Conservation (phyloP, 2,329 filamentous ascomycete species). For the Gnomoniopsis sp. region DNA sequence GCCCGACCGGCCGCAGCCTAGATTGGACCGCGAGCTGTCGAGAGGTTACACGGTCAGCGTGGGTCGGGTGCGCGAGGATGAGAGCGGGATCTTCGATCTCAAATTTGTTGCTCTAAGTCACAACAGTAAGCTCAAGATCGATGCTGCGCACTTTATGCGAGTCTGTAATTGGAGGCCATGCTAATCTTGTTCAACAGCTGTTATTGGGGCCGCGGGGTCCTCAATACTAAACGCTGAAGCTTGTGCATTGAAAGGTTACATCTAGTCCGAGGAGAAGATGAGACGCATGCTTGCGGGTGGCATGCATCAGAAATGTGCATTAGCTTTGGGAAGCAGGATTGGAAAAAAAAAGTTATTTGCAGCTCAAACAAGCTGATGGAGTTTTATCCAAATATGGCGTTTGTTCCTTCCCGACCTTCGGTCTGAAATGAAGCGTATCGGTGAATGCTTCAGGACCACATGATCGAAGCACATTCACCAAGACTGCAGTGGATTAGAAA, state of each 20-base stretch:
- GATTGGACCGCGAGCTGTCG: conserved; percentile 81
- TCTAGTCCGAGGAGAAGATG: conserved; percentile 39
- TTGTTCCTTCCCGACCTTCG: too few relatives aligned
- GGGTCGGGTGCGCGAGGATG: conserved; percentile 80
- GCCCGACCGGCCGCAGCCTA: conserved; percentile 83
- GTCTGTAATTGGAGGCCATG: background rate
- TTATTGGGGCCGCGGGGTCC: conserved; percentile 94
- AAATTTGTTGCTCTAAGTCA: conserved; percentile 94
- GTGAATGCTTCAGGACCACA: too few relatives aligned
- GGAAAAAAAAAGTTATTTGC: background rate
- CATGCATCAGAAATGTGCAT: background rate
- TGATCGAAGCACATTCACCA: too few relatives aligned
- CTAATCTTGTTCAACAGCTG: conserved; percentile 46
- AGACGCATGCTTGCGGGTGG: background rate
- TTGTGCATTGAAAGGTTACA: conserved; percentile 82
- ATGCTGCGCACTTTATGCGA: background rate
- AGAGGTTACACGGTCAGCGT: conserved; percentile 89
- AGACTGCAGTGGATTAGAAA: too few relatives aligned
- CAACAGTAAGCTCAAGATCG: conserved; percentile 48
- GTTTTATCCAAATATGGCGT: too few relatives aligned
- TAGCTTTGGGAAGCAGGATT: background rate
- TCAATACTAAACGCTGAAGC: conserved; percentile 94
- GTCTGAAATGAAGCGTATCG: too few relatives aligned
- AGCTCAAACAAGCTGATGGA: background rate
- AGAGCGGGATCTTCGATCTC: conserved; percentile 86